Percentiles rank a stretch among this genome's conserved stretches.
These are phyloP conservation scores for Colletotrichum truncatum DNA, from an alignment of 2,329 filamentous ascomycete species.

Conservation along the genomic window DNA sequence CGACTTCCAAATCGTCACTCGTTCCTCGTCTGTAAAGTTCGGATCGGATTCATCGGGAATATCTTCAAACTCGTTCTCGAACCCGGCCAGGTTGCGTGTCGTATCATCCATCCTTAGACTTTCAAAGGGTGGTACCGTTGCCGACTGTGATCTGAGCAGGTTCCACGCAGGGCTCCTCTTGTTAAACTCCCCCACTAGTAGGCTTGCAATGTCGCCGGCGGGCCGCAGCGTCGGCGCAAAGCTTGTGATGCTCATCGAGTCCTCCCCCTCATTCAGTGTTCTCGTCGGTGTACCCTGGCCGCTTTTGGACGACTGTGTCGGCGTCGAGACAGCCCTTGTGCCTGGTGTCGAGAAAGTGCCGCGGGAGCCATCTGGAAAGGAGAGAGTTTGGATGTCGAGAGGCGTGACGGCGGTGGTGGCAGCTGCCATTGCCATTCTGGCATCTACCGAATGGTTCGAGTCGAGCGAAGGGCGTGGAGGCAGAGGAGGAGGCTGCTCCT, in stretches of 20 bases:
- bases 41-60: conserved; percentile 65
- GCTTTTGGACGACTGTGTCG: conserved; percentile 41
- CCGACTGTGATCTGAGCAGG: conserved; percentile 70
- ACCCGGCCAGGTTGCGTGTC: conserved; percentile 69
- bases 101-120: conserved; percentile 49
- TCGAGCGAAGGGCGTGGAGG: conserved; percentile 57
- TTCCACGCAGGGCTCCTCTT: conserved; percentile 75
- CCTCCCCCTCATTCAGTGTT: conserved; percentile 62
- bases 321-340: conserved; percentile 45
- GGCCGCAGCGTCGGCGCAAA: conserved; percentile 70
- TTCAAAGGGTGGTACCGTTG: conserved; percentile 70
- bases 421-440: conserved; percentile 53
- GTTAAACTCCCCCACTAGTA: conserved; percentile 77
- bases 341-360: conserved; percentile 66
- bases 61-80: conserved; percentile 81
- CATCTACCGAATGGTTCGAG: conserved; percentile 42
- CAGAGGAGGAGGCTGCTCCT: conserved; percentile 61
- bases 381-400: conserved; percentile 81
- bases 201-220: conserved; percentile 80
- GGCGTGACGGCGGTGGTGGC: conserved; percentile 88
- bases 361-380: conserved; percentile 74
- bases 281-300: conserved; percentile 50
- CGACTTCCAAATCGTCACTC: conserved; percentile 82
- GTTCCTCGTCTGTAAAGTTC: conserved; percentile 59
- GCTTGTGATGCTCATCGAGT: conserved; percentile 73